A percentile compares a stretch with the other conserved stretches of the same genome.
Conservation (phyloP, 805 yeast species). For the Wilhelminamyces savonicus region DNA sequence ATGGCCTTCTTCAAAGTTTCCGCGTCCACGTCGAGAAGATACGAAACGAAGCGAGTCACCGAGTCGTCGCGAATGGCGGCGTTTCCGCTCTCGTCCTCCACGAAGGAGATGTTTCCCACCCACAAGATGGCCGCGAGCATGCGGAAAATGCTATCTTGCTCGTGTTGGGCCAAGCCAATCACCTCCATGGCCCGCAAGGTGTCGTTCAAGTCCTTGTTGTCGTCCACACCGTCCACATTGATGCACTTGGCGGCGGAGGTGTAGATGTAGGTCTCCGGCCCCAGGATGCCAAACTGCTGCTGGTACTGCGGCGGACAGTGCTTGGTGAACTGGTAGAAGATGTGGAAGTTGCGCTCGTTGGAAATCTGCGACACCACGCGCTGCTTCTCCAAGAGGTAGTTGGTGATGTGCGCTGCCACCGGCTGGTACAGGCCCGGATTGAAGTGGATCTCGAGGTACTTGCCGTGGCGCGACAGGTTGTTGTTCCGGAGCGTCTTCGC, state of each 20-base stretch:
- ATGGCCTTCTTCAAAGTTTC: conserved; percentile 60
- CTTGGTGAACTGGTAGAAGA: conserved; percentile 92
- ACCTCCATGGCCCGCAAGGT: conserved; percentile 82
- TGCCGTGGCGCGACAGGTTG: conserved; percentile 89
- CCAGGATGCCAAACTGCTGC: conserved; percentile 81
- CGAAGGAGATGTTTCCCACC: conserved; percentile 89
- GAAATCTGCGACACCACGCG: conserved; percentile 93
- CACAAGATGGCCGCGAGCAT: conserved; percentile 80
- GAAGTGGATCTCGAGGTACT: conserved; percentile 87
- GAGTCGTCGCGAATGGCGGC: conserved; percentile 77
- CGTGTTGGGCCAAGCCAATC: conserved; percentile 75
- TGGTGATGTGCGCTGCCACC: conserved; percentile 91
- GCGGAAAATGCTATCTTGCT: conserved; percentile 87
- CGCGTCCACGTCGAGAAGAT: conserved; percentile 75
- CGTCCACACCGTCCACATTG: conserved; percentile 82
- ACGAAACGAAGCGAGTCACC: conserved; percentile 93
- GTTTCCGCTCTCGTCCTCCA: conserved; percentile 82
- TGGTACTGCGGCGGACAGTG: conserved; percentile 82
- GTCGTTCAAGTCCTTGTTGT: conserved; percentile 67
- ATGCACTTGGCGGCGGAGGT: conserved; percentile 85
- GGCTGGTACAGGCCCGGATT: conserved; percentile 73
- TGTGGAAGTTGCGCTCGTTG: conserved; percentile 94
- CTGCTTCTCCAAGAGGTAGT: conserved; percentile 88
- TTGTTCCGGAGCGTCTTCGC: conserved; percentile 87
- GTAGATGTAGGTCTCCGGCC: conserved; percentile 87